phyloP scores from a whole-genome alignment of 1,284 basidiomycete genomes.

The Apiotrichum laibachii region DNA sequence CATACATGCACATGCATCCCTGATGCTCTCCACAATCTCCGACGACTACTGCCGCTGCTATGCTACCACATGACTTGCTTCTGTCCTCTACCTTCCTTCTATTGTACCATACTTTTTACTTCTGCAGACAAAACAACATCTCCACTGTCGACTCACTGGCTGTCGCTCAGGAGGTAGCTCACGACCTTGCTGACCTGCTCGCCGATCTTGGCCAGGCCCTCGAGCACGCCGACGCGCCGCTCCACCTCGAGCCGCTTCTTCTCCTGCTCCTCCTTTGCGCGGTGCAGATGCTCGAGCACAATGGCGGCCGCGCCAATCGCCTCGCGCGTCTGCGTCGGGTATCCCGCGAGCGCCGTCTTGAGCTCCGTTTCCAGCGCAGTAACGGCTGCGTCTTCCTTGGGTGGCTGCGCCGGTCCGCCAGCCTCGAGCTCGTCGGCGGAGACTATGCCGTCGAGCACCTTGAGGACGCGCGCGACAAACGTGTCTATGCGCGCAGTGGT shows the following conservation, averaged over 20 bases:
- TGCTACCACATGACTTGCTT: no score
- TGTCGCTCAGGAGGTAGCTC: constrained; percentile 41
- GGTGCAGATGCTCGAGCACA: constrained; percentile 41
- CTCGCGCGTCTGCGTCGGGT: constrained; percentile 41
- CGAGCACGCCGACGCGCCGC: constrained; percentile 42
- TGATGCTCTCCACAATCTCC: no score
- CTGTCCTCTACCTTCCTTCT: no score
- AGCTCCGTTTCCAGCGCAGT: constrained; percentile 30
- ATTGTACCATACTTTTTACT: no score
- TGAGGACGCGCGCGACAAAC: constrained; percentile 45
- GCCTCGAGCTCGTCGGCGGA: constrained; percentile 36
- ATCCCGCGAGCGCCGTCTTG: constrained; percentile 22
- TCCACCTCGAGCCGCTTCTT: constrained; percentile 44
- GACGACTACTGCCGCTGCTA: no score
- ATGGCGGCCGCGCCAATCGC: constrained; percentile 33
- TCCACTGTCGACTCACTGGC: constrained; percentile 14
- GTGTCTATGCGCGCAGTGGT: constrained; percentile 33
- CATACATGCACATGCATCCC: no score
- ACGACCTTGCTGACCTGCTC: constrained; percentile 46
- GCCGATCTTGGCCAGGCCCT: constrained; percentile 48
- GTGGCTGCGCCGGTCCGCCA: constrained; percentile 1
- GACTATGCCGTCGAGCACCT: constrained; percentile 47
- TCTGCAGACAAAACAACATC: no score
- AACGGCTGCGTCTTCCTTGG: neutral
- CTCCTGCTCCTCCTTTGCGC: constrained; percentile 43